Conservation (phyloP, 495 filamentous ascomycete genomes). For the Platismatia glauca region DNA sequence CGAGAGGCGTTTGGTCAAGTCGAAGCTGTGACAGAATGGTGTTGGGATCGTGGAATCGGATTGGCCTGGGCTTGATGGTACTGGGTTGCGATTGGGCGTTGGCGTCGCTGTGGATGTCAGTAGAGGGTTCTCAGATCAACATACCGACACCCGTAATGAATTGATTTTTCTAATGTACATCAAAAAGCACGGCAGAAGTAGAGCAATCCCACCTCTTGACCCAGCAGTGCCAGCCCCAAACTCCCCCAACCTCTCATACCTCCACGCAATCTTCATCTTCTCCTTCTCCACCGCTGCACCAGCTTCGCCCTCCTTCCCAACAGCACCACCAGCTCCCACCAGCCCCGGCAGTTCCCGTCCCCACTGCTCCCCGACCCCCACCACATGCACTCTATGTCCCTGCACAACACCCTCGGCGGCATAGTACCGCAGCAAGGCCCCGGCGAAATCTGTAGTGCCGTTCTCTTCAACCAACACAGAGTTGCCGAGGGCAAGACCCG, state of each 20-base stretch:
- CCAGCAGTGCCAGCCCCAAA: conserved; percentile 44
- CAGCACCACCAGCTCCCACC: conserved; percentile 36
- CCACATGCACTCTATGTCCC: conserved; percentile 76
- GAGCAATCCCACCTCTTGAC: conserved; percentile 42
- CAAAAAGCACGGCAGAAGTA: conserved; percentile 9
- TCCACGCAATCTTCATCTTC: conserved; percentile 98
- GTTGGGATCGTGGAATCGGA: conserved; percentile 22
- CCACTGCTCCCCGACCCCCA: conserved; percentile 75
- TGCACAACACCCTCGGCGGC: conserved; percentile 90
- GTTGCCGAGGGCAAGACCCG: conserved; percentile 76
- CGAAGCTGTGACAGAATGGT: conserved; percentile 80
- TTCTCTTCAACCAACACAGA: conserved; percentile 79
- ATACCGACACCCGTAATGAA: background rate
- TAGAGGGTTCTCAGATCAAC: background rate
- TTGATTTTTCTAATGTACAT: conserved; percentile 11
- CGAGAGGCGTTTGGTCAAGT: conserved; percentile 73
- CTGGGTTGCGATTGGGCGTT: conserved; percentile 14
- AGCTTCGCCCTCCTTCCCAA: conserved; percentile 33
- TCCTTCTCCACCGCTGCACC: conserved; percentile 30
- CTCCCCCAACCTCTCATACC: conserved; percentile 80
- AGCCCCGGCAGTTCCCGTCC: conserved; percentile 71
- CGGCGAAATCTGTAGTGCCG: conserved; percentile 90
- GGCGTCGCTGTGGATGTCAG: conserved; percentile 24
- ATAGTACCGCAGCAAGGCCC: conserved; percentile 75
- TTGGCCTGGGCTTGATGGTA: background rate